phyloP scores from a whole-genome alignment of 2,329 filamentous ascomycete genomes.

The Verticillium nubilum region DNA sequence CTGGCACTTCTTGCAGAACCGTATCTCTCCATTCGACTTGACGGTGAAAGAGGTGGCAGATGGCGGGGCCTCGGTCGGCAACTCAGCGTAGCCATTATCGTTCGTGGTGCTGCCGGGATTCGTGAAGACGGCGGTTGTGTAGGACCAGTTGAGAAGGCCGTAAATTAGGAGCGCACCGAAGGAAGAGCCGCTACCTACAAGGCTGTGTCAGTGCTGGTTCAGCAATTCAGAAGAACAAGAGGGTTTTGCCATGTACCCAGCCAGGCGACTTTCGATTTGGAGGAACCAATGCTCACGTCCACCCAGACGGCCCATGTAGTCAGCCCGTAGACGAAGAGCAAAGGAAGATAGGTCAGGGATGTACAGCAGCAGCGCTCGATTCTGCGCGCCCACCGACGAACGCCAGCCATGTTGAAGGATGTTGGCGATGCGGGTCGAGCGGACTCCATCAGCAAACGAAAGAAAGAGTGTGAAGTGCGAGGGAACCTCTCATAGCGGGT shows the following conservation, averaged over 20 bases:
- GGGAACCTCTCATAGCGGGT: not conserved
- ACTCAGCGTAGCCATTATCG: constrained; percentile 67
- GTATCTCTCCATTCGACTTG: constrained; percentile 78
- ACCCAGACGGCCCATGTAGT: constrained; percentile 96
- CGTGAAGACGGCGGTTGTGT: constrained; percentile 90
- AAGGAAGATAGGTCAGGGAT: constrained; percentile 75
- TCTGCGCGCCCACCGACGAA: constrained; percentile 60
- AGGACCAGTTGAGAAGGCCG: constrained; percentile 76
- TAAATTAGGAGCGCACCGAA: constrained; percentile 67
- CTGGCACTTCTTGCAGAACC: constrained; percentile 98
- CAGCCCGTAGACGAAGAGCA: constrained; percentile 80
- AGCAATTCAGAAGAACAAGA: constrained; percentile 4
- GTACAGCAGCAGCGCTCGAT: constrained; percentile 80
- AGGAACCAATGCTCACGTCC: constrained; percentile 64
- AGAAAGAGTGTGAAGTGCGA: not conserved
- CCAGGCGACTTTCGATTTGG: constrained; percentile 47
- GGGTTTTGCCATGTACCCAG: constrained; percentile 41
- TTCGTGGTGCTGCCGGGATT: constrained; percentile 70
- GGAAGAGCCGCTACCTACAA: constrained; percentile 49
- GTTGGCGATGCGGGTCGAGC: not conserved
- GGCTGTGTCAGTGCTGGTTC: constrained; percentile 11
- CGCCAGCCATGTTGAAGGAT: constrained; percentile 33
- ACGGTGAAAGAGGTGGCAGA: constrained; percentile 76
- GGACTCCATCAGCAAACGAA: not conserved
- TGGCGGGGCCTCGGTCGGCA: constrained; percentile 66